Evolutionary conservation across 1,284 basidiomycete genomes (phyloP).

Genomic region (Trametes versicolor): DNA sequence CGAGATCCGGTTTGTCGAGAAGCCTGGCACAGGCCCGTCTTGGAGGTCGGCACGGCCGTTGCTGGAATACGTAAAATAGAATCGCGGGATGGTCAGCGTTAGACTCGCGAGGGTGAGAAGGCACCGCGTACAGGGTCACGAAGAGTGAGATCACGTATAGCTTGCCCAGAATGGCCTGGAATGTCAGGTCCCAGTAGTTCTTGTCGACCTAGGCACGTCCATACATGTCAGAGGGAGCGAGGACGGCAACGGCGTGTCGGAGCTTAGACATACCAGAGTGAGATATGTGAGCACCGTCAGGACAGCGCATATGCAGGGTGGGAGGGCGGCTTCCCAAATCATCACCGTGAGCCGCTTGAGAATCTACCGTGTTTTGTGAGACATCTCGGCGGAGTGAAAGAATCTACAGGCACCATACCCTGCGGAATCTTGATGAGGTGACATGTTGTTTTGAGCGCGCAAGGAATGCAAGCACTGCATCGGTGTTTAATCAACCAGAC

Average conservation of each 20-base stretch:
- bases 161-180: slow-evolving; percentile 46
- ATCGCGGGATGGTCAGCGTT: not conserved
- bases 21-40: slow-evolving; percentile 25
- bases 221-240: not conserved
- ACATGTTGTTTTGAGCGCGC: slow-evolving; percentile 41
- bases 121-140: slow-evolving; percentile 40
- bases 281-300: slow-evolving; percentile 40
- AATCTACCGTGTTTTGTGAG: slow-evolving; percentile 27
- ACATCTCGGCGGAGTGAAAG: not conserved
- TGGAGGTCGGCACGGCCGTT: slow-evolving; percentile 35
- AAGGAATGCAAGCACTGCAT: slow-evolving; percentile 41
- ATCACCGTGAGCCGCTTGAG: slow-evolving; percentile 39
- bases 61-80: slow-evolving; percentile 8
- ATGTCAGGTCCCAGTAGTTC: slow-evolving; percentile 45
- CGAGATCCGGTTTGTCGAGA: slow-evolving; percentile 31
- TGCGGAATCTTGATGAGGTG: slow-evolving; percentile 40
- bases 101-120: not conserved
- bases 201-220: slow-evolving; percentile 32
- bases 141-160: slow-evolving; percentile 48
- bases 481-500: no score
- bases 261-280: slow-evolving; percentile 35
- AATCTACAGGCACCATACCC: slow-evolving; percentile 27
- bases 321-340: slow-evolving; percentile 46
- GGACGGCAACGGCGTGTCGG: no score
- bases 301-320: slow-evolving; percentile 44